Evolutionary conservation across 2,329 filamentous ascomycete species (phyloP).

Genomic region (Microsporum canis): DNA sequence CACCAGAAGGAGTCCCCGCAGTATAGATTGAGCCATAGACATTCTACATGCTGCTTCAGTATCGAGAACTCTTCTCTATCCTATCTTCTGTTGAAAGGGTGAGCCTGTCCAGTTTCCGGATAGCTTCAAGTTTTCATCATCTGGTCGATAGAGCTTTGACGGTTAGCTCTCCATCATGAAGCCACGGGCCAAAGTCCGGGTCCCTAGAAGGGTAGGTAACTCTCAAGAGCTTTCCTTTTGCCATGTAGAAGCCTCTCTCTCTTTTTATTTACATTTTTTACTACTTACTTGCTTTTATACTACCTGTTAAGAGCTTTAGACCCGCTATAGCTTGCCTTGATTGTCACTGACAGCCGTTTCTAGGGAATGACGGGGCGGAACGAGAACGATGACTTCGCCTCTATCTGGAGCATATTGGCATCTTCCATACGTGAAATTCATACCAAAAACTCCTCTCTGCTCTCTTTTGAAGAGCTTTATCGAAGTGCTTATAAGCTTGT

Average conservation of each 20-base stretch:
- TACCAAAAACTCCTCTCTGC: constrained; percentile 72
- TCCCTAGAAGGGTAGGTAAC: constrained; percentile 53
- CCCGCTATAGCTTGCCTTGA: background rate
- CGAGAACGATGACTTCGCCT: constrained; percentile 68
- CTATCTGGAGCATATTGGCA: constrained; percentile 65
- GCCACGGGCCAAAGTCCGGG: constrained; percentile 52
- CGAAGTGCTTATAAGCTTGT: constrained; percentile 90
- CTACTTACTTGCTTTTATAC: background rate
- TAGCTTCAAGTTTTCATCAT: background rate
- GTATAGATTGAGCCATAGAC: background rate
- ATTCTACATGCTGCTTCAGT: background rate
- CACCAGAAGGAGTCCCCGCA: background rate
- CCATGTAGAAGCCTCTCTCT: background rate
- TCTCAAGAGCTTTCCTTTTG: background rate
- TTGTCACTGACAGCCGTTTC: background rate
- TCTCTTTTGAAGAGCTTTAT: constrained; percentile 94
- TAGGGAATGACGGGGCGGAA: constrained; percentile 45
- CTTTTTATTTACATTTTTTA: background rate
- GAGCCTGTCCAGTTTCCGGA: no score
- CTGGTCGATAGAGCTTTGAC: background rate
- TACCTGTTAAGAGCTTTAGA: background rate
- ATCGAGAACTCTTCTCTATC: no score
- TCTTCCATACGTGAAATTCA: constrained; percentile 79
- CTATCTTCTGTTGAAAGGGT: background rate
- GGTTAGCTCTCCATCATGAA: constrained; percentile 27